Base-by-base conservation (phyloP, 495 filamentous ascomycete genomes). In the Daldinia concentrica region DNA sequence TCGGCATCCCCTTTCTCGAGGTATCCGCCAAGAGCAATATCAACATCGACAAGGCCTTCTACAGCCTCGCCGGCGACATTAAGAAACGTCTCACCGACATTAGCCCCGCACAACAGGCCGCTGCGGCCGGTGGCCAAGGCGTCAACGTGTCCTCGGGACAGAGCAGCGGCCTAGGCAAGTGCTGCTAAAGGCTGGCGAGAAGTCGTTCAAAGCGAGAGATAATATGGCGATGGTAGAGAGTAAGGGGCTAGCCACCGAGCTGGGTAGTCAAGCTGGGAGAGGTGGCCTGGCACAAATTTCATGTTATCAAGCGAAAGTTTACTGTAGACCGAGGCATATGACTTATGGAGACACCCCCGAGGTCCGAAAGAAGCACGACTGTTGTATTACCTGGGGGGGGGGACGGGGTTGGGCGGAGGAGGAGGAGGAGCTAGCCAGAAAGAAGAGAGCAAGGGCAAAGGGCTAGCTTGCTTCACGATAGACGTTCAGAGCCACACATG, bases 31-130 rank as follows among this genome's bases (percentile, higher is more conserved):
- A 98, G 86, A 93, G 91, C 83, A 98, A 98, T 82, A 97, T 96
- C 89, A 99, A 98, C 82, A 95, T 99, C 72, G 95, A 99, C 81
- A 94, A 98, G 86, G 95, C 95, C 2, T 99, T 99, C 80, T 98
- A 95, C 81, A 93, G 85, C 80, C 90, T 99, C 65, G 95, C 95
- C 17, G 87, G 91, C 58, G 96, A 98, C 79, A 99, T 99, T 84
- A 99, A 99, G 89, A 98, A 97, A 85, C 84, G 92, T 64, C 90
- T 95, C 76, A 91, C 94, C 78, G 92, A 94, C 76, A 97, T 90
- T 41, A 89, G 90, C 64, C 93, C 94, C 83, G 87, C 88, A 37
- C 92, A 97, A 66, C 88, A 89, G 66, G 79, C 85, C n/a, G 83
- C 85, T 30, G 78, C 86, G 19, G 80, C 84, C 60, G 88, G 87